Conservation (phyloP, 2,329 filamentous ascomycete genomes). For the Microdochium paspali region DNA sequence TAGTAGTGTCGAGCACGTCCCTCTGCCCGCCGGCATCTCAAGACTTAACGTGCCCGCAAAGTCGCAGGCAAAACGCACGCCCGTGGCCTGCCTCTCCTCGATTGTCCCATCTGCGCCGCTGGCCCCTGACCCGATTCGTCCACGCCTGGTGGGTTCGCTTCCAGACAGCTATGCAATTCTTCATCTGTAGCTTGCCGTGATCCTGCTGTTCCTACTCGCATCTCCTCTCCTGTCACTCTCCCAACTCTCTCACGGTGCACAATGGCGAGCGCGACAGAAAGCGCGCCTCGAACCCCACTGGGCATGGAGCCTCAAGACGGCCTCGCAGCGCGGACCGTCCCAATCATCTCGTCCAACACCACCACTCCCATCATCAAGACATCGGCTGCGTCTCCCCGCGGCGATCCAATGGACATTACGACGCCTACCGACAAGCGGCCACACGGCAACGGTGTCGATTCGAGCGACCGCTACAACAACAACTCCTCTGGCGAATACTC, state of each 20-base stretch:
- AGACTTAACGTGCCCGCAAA: not conserved
- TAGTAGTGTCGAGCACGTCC: not conserved
- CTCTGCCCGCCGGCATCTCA: too few species aligned
- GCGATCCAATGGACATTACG: not conserved
- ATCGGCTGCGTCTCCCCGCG: not conserved
- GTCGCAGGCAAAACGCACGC: not conserved
- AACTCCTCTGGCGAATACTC: not conserved
- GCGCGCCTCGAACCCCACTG: not conserved
- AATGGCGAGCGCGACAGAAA: constrained; percentile 1
- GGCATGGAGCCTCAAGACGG: not conserved
- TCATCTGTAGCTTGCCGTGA: not conserved
- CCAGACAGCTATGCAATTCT: not conserved
- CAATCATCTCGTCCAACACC: not conserved
- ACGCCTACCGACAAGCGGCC: not conserved
- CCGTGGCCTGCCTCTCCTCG: too few species aligned
- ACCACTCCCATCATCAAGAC: not conserved
- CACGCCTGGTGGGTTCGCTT: not conserved
- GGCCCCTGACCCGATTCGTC: not conserved
- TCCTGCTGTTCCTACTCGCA: not conserved
- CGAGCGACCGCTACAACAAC: not conserved
- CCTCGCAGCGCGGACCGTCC: not conserved
- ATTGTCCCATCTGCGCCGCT: not conserved
- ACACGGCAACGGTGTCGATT: not conserved
- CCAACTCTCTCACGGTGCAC: not conserved
- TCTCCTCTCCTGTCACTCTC: not conserved